Percentiles rank a stretch among this genome's conserved stretches.
Evolutionary conservation across 2,329 filamentous ascomycete genomes (phyloP).

Genomic region (Whalleya microplaca): DNA sequence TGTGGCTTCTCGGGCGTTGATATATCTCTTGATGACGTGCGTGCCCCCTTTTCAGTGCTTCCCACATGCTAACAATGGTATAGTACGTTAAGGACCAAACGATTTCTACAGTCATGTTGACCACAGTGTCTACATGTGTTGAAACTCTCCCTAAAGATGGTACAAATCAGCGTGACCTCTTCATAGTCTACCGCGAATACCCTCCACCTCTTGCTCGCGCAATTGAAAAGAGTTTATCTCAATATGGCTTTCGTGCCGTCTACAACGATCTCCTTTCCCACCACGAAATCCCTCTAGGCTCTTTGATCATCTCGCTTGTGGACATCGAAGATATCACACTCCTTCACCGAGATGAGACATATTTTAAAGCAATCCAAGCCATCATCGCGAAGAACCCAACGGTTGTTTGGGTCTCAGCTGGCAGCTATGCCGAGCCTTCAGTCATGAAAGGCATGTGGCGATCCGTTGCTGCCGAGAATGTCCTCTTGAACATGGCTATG

Average conservation of each 20-base stretch:
- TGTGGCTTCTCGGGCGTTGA: slow-evolving; percentile 8
- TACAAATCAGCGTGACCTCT: not conserved
- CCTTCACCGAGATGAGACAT: not conserved
- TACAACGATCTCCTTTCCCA: not conserved
- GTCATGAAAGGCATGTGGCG: slow-evolving; percentile 13
- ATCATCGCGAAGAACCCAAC: not conserved
- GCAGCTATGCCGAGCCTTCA: not conserved
- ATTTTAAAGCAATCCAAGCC: not conserved
- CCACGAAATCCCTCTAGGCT: slow-evolving; percentile 1
- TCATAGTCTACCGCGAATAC: slow-evolving; percentile 1
- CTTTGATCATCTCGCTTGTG: slow-evolving; percentile 7
- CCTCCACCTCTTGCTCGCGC: slow-evolving; percentile 1
- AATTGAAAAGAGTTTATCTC: not conserved
- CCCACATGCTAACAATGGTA: not conserved
- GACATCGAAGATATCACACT: slow-evolving; percentile 6
- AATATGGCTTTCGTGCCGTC: not conserved
- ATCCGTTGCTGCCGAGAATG: not conserved
- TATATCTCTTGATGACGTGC: slow-evolving; percentile 8
- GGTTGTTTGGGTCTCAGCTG: not conserved
- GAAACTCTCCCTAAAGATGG: not conserved
- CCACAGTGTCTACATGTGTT: no score
- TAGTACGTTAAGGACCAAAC: not conserved
- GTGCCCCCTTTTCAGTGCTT: not conserved
- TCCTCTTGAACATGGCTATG: not conserved
- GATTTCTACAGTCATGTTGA: not conserved